These are phyloP conservation scores for Saturnispora galanensis DNA, from an alignment of 805 yeast genomes.

Conservation along the genomic window DNA sequence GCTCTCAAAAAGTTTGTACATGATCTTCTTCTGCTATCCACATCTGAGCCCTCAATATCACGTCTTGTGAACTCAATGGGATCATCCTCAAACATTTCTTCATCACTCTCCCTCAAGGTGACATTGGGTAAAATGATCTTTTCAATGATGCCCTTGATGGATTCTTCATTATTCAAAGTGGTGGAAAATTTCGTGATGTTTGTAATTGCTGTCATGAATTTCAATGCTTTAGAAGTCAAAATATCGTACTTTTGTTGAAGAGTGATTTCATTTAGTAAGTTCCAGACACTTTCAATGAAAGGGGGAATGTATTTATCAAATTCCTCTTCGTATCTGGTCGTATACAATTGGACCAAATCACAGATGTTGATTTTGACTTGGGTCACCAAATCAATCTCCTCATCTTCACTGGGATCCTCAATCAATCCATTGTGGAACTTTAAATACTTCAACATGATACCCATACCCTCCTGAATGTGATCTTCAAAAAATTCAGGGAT, in stretches of 20 bases:
- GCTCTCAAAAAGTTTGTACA: slow-evolving; percentile 90
- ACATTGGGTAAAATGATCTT: slow-evolving; percentile 85
- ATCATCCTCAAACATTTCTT: slow-evolving; percentile 92
- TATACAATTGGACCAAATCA: slow-evolving; percentile 76
- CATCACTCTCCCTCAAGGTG: slow-evolving; percentile 75
- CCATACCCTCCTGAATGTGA: slow-evolving; percentile 67
- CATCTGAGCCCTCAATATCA: slow-evolving; percentile 91
- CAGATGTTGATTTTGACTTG: slow-evolving; percentile 72
- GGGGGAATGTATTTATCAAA: slow-evolving; percentile 68
- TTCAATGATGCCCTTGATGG: slow-evolving; percentile 66
- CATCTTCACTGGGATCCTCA: slow-evolving; percentile 52
- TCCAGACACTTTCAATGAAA: slow-evolving; percentile 81
- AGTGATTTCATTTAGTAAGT: slow-evolving; percentile 54
- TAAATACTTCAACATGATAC: slow-evolving; percentile 71
- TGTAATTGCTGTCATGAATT: slow-evolving; percentile 74
- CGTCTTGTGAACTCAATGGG: slow-evolving; percentile 88
- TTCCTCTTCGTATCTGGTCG: slow-evolving; percentile 86
- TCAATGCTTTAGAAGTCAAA: slow-evolving; percentile 68
- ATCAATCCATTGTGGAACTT: slow-evolving; percentile 46
- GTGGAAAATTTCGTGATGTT: slow-evolving; percentile 56
- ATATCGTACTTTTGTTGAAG: slow-evolving; percentile 73
- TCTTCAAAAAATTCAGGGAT: slow-evolving; percentile 98
- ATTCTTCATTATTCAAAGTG: slow-evolving; percentile 50
- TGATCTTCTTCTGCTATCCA: slow-evolving; percentile 83
- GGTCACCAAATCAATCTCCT: slow-evolving; percentile 58